These are phyloP conservation scores for Penstemon newberryi DNA, from an alignment of 257 asterid genomes.

Conservation along the genomic window DNA sequence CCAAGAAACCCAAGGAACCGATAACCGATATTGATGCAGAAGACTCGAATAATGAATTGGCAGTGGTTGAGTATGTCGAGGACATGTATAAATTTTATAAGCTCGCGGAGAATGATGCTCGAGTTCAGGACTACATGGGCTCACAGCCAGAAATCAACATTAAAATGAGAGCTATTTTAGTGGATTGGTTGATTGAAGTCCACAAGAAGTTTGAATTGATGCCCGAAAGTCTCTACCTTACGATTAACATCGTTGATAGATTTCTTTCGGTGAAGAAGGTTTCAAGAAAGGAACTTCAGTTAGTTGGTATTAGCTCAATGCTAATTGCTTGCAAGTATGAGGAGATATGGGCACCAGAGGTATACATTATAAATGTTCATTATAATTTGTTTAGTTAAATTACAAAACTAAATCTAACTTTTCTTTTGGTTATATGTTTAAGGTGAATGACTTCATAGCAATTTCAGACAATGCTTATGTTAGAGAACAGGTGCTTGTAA, in stretches of 20 bases:
- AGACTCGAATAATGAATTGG: conserved; percentile 62
- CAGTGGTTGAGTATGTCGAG: conserved; percentile 72
- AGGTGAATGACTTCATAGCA: conserved; percentile 51
- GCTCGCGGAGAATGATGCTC: conserved; percentile 56
- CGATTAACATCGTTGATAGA: conserved; percentile 64
- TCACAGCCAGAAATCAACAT: conserved; percentile 66
- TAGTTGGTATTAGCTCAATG: conserved; percentile 86
- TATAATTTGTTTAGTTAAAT: neutral
- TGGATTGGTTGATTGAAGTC: conserved; percentile 84
- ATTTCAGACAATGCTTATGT: conserved; percentile 60
- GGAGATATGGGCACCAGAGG: conserved; percentile 97
- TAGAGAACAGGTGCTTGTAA: conserved; percentile 51
- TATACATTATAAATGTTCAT: neutral
- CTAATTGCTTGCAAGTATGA: conserved; percentile 88
- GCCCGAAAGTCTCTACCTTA: conserved; percentile 70
- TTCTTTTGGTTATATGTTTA: neutral
- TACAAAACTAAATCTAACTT: neutral
- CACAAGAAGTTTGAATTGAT: conserved; percentile 69
- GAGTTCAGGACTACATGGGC: conserved; percentile 59
- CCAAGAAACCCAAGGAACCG: conserved; percentile 34
- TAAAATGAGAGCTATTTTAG: conserved; percentile 76
- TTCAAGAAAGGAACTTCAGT: conserved; percentile 74
- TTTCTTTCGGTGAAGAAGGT: conserved; percentile 54
- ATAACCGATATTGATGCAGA: conserved; percentile 62
- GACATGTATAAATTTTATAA: conserved; percentile 69